phyloP scores from a whole-genome alignment of 2,329 filamentous ascomycete genomes.

The Sclerotinia borealis region DNA sequence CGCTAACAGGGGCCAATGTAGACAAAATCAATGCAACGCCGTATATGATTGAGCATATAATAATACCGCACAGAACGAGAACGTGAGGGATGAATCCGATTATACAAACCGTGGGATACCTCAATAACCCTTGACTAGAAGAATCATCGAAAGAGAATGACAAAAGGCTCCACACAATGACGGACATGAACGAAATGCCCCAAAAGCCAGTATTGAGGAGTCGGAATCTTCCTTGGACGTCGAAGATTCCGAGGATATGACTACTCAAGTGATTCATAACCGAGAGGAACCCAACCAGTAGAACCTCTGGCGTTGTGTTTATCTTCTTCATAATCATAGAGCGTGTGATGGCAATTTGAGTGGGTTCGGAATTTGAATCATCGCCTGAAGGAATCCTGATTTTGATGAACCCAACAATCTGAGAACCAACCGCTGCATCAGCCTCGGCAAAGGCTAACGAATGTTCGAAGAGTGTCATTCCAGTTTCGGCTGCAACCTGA shows the following conservation, averaged over 20 bases:
- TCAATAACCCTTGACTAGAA: conserved; percentile 59
- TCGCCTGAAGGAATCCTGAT: conserved; percentile 18
- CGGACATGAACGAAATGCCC: conserved; percentile 83
- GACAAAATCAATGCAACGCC: conserved; percentile 68
- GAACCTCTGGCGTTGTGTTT: conserved; percentile 84
- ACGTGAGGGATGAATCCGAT: conserved; percentile 93
- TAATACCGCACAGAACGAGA: conserved; percentile 75
- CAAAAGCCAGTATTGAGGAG: conserved; percentile 83
- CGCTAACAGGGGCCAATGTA: conserved; percentile 47
- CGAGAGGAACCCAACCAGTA: conserved; percentile 82
- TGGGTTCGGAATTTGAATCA: conserved; percentile 25
- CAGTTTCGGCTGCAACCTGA: conserved; percentile 74
- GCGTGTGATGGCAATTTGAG: conserved; percentile 48
- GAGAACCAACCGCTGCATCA: conserved; percentile 77
- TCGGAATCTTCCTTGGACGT: conserved; percentile 72
- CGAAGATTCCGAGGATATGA: conserved; percentile 73
- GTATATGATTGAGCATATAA: conserved; percentile 72
- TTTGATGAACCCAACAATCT: conserved; percentile 46
- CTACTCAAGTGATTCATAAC: conserved; percentile 83
- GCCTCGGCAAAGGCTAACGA: conserved; percentile 94
- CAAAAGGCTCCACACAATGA: conserved; percentile 71
- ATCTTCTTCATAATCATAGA: conserved; percentile 69
- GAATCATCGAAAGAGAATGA: conserved; percentile 57
- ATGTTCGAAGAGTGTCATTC: conserved; percentile 95
- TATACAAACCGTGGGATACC: conserved; percentile 91